Evolutionary conservation across 306 rosid species (phyloP).

Genomic region (Macrotyloma uniflorum): DNA sequence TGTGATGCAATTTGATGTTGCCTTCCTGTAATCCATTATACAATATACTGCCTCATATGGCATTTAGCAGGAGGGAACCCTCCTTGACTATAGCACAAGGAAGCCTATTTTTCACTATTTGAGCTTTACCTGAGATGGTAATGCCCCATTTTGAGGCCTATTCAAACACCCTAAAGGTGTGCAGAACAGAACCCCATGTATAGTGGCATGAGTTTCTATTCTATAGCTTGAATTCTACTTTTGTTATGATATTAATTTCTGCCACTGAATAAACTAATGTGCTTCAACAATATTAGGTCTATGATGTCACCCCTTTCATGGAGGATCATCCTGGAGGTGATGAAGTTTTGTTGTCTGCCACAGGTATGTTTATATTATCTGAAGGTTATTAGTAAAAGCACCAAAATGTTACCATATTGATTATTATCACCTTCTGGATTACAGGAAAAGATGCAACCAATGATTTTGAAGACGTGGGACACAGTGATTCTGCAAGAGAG

Average conservation of each 20-base stretch:
- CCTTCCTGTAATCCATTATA: background rate
- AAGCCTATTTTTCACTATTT: background rate
- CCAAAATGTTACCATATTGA: background rate
- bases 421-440: constrained; percentile 19
- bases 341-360: constrained; percentile 83
- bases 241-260: constrained; percentile 15
- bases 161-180: constrained; percentile 1
- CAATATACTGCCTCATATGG: background rate
- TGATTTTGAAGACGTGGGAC: constrained; percentile 98
- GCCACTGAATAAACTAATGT: background rate
- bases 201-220: background rate
- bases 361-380: constrained; percentile 58
- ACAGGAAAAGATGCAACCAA: constrained; percentile 92
- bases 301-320: constrained; percentile 89
- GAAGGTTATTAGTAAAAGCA: background rate
- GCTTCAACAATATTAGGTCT: constrained; percentile 59
- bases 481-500: constrained; percentile 89
- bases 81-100: background rate
- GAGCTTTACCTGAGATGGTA: background rate
- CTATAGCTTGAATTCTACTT: background rate
- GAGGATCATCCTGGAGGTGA: constrained; percentile 99
- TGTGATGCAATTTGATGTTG: constrained; percentile 8
- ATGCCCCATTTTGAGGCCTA: constrained; percentile 1
- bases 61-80: constrained; percentile 18
- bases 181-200: background rate